Percentiles rank a stretch among this genome's conserved stretches.
Evolutionary conservation across 2,329 filamentous ascomycete genomes (phyloP).

Genomic region (Xylaria sp.): DNA sequence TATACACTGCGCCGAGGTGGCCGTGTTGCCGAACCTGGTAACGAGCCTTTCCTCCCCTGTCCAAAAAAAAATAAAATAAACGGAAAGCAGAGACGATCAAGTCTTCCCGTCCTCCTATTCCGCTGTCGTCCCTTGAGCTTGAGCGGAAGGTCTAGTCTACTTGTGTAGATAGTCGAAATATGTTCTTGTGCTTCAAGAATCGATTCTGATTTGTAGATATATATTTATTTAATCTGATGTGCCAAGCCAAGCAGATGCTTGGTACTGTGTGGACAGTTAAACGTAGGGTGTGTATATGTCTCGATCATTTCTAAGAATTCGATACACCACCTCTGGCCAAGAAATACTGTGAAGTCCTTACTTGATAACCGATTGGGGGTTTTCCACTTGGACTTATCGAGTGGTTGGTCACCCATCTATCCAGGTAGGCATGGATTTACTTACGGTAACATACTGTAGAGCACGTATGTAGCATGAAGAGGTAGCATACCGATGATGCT

Average conservation of each 20-base stretch:
- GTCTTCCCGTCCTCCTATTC: neutral
- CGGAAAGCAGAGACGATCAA: neutral
- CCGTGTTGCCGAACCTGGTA: conserved; percentile 27
- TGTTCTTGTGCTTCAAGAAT: neutral
- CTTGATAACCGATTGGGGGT: neutral
- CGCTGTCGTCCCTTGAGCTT: neutral
- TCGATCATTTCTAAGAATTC: neutral
- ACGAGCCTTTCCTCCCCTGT: conserved; percentile 5
- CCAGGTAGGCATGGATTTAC: neutral
- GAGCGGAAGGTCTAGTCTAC: neutral
- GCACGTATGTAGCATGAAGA: too few species aligned
- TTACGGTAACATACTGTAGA: too few species aligned
- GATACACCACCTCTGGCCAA: conserved; percentile 15
- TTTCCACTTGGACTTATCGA: conserved; percentile 7
- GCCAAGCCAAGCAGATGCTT: too few species aligned
- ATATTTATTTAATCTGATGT: neutral
- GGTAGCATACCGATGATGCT: neutral
- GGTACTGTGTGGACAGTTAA: neutral
- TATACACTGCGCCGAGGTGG: neutral
- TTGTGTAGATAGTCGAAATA: too few species aligned
- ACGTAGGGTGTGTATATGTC: neutral
- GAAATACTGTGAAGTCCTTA: conserved; percentile 26
- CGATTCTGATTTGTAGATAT: neutral
- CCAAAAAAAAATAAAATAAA: neutral
- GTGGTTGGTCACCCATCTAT: neutral